phyloP scores from a whole-genome alignment of 2,329 filamentous ascomycete genomes.

The Xenosphaeropsis pyriputrescens region DNA sequence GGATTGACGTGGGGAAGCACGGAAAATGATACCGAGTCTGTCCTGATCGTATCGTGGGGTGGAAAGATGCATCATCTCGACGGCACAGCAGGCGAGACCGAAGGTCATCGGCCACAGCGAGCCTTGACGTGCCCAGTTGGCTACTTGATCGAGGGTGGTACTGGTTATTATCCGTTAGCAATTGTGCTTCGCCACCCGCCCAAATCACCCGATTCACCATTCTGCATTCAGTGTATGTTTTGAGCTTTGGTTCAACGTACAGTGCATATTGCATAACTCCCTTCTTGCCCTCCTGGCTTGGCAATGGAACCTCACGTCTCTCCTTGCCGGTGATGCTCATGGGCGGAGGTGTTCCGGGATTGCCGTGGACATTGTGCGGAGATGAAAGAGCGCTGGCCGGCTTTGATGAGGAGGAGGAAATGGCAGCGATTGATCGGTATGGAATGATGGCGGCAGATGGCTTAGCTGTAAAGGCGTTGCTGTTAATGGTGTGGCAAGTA shows the following conservation, averaged over 20 bases:
- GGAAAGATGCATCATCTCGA: slow-evolving; percentile 89
- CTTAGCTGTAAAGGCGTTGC: slow-evolving; percentile 35
- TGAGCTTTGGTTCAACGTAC: slow-evolving; percentile 37
- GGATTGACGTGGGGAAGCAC: slow-evolving; percentile 72
- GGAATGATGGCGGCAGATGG: slow-evolving; percentile 48
- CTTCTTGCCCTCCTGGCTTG: slow-evolving; percentile 69
- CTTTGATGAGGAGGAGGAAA: slow-evolving; percentile 51
- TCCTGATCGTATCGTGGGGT: slow-evolving; percentile 84
- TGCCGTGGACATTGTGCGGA: slow-evolving; percentile 37
- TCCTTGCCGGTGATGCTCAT: slow-evolving; percentile 26
- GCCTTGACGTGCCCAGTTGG: slow-evolving; percentile 74
- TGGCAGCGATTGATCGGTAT: slow-evolving; percentile 45
- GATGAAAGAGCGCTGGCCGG: slow-evolving; percentile 41
- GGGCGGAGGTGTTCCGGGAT: slow-evolving; percentile 32
- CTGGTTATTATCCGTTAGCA: slow-evolving; percentile 23
- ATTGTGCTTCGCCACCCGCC: neutral
- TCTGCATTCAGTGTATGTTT: neutral
- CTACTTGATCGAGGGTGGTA: slow-evolving; percentile 62
- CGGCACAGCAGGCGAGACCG: slow-evolving; percentile 73
- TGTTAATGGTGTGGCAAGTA: neutral
- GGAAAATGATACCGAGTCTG: slow-evolving; percentile 79
- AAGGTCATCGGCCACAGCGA: slow-evolving; percentile 86
- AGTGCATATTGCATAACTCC: slow-evolving; percentile 73
- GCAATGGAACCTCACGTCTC: slow-evolving; percentile 59
- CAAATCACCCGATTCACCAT: neutral